Conservation (phyloP, 139 green algal species). For the Chlorella sp. region DNA sequence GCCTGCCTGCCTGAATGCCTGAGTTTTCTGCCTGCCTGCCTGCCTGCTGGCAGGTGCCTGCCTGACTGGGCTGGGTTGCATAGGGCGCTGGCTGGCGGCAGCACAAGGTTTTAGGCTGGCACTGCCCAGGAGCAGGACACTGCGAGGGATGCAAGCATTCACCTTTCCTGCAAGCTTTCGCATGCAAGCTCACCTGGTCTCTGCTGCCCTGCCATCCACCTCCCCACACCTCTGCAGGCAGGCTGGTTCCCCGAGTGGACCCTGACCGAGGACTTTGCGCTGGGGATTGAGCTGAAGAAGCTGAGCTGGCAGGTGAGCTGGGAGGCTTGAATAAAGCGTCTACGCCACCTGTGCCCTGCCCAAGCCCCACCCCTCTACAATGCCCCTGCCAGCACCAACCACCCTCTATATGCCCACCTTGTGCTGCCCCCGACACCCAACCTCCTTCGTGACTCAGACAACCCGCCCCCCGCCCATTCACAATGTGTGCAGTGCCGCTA, state of each 20-base stretch:
- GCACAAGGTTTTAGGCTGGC: not conserved
- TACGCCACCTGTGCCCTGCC: not conserved
- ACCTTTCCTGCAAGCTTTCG: not conserved
- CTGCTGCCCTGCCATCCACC: not conserved
- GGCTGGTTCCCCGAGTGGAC: slow-evolving; percentile 83
- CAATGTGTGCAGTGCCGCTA: slow-evolving; percentile 65
- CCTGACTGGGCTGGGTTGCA: not conserved
- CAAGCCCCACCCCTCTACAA: not conserved
- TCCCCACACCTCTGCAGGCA: slow-evolving; percentile 30
- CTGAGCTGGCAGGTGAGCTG: slow-evolving; percentile 58
- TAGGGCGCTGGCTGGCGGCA: too few relatives aligned
- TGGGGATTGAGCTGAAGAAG: slow-evolving; percentile 79
- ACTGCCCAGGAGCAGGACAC: not conserved
- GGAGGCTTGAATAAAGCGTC: not conserved
- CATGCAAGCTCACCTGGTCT: not conserved
- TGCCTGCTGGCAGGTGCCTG: too few relatives aligned
- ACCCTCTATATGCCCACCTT: not conserved
- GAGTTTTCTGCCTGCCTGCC: too few relatives aligned
- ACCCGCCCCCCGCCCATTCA: too few relatives aligned
- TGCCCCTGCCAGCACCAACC: not conserved
- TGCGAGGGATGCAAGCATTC: not conserved
- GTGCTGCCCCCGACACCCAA: not conserved
- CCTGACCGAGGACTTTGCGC: slow-evolving; percentile 80
- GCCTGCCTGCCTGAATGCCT: too few relatives aligned
- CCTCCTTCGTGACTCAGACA: too few relatives aligned